Evolutionary conservation across 2,329 filamentous ascomycete genomes (phyloP).

Genomic region (Phyllosticta paracitricarpa): DNA sequence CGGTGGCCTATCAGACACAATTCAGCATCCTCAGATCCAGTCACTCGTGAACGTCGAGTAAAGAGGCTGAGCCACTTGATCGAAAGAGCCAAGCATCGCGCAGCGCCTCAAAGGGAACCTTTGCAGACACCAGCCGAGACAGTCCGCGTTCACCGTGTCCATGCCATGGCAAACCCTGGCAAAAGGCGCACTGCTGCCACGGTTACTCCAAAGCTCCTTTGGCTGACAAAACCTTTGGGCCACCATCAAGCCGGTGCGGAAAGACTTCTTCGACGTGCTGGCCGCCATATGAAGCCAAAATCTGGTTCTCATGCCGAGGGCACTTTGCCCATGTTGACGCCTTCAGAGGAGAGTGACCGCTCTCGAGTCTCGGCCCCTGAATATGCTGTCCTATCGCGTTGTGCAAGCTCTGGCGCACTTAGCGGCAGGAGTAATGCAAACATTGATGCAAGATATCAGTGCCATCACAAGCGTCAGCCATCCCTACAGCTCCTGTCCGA

Average conservation of each 20-base stretch:
- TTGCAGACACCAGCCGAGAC: neutral
- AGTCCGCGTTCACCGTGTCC: slow-evolving; percentile 1
- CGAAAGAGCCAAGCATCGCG: slow-evolving; percentile 4
- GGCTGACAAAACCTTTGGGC: slow-evolving; percentile 1
- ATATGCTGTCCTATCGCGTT: neutral
- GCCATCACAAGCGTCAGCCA: neutral
- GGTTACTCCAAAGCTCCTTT: slow-evolving; percentile 1
- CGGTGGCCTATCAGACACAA: slow-evolving; percentile 3
- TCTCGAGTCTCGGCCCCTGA: neutral
- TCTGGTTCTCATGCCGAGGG: neutral
- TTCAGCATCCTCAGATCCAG: slow-evolving; percentile 6
- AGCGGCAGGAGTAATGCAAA: neutral
- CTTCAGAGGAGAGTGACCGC: neutral
- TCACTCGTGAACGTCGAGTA: slow-evolving; percentile 1
- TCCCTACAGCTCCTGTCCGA: neutral
- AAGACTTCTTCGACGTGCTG: slow-evolving; percentile 2
- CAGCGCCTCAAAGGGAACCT: neutral
- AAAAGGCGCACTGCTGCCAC: neutral
- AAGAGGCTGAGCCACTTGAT: slow-evolving; percentile 3
- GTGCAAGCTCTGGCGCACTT: neutral
- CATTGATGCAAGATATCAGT: neutral
- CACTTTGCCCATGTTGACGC: neutral
- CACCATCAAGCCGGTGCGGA: neutral
- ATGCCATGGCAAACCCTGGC: neutral
- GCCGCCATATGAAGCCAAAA: slow-evolving; percentile 6